These are phyloP conservation scores for Suillus cothurnatus DNA, from an alignment of 768 basidiomycete genomes.

Conservation along the genomic window DNA sequence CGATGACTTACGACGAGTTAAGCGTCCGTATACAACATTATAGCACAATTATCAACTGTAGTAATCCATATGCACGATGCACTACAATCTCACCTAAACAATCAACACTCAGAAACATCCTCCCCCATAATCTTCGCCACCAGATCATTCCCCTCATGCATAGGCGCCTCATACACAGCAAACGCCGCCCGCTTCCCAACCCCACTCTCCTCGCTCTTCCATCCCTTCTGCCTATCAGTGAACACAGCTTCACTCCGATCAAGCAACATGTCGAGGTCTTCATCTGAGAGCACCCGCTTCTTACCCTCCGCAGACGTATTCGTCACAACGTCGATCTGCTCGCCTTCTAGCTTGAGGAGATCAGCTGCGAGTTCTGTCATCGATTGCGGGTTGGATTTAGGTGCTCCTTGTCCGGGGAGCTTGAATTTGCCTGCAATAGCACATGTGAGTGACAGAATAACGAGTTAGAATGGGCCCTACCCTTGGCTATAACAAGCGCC, in stretches of 20 bases:
- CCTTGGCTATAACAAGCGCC: slow-evolving; percentile 93
- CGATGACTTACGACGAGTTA: not conserved
- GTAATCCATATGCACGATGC: not conserved
- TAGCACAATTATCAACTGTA: not conserved
- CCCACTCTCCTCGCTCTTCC: slow-evolving; percentile 50
- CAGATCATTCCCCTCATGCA: slow-evolving; percentile 64
- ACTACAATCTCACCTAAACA: not conserved
- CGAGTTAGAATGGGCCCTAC: slow-evolving; percentile 32
- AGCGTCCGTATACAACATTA: not conserved
- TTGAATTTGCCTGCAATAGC: slow-evolving; percentile 74
- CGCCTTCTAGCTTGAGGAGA: slow-evolving; percentile 78
- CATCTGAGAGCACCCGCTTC: slow-evolving; percentile 75
- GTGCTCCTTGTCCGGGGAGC: slow-evolving; percentile 56
- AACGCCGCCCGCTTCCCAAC: slow-evolving; percentile 56
- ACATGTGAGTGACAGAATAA: not conserved
- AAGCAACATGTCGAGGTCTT: slow-evolving; percentile 77
- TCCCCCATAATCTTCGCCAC: slow-evolving; percentile 71
- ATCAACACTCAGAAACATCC: slow-evolving; percentile 22
- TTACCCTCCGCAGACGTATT: slow-evolving; percentile 65
- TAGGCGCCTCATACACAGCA: slow-evolving; percentile 74
- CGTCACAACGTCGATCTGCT: slow-evolving; percentile 86
- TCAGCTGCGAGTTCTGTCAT: slow-evolving; percentile 82
- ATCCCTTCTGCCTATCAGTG: slow-evolving; percentile 67
- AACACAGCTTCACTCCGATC: slow-evolving; percentile 81
- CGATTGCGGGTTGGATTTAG: slow-evolving; percentile 56